Conservation (phyloP, 805 yeast species). For the Saturnispora sekii region DNA sequence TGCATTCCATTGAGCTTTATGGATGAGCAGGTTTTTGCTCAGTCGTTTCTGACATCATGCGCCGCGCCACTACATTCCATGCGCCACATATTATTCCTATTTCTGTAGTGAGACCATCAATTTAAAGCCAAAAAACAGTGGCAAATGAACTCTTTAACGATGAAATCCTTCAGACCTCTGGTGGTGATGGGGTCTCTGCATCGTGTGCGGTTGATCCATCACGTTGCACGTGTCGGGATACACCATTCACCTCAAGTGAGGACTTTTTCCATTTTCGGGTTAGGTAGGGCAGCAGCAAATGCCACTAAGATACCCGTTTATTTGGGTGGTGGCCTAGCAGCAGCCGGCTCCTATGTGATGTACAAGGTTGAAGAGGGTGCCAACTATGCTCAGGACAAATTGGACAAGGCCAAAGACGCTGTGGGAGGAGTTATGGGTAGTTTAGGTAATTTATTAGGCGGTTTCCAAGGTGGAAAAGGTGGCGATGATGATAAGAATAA, state of each 20-base stretch:
- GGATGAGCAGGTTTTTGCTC: too few species aligned
- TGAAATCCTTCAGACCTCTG: background rate
- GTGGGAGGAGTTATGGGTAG: conserved; percentile 44
- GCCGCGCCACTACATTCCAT: too few species aligned
- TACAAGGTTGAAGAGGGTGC: conserved; percentile 88
- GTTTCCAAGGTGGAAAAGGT: conserved; percentile 11
- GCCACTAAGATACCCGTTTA: conserved; percentile 63
- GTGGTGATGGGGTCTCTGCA: conserved; percentile 4
- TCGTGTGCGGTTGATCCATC: conserved; percentile 4
- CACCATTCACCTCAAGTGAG: conserved; percentile 5
- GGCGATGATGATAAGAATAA: conserved; percentile 15
- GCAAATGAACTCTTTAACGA: background rate
- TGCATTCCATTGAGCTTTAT: too few species aligned
- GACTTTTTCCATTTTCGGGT: conserved; percentile 27
- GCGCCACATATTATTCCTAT: too few species aligned
- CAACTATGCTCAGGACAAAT: conserved; percentile 54
- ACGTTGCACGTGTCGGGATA: background rate
- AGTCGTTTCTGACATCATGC: too few species aligned
- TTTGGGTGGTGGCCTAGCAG: conserved; percentile 85
- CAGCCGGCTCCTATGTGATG: conserved; percentile 87
- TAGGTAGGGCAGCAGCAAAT: conserved; percentile 47
- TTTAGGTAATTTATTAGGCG: conserved; percentile 26
- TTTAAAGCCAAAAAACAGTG: background rate
- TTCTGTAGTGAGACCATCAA: too few species aligned
- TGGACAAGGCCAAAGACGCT: conserved; percentile 52